Evolutionary conservation across 257 asterid genomes (phyloP), one percentile per base, ranked within the genome.

Genomic region (Orobanche coerulescens): DNA sequence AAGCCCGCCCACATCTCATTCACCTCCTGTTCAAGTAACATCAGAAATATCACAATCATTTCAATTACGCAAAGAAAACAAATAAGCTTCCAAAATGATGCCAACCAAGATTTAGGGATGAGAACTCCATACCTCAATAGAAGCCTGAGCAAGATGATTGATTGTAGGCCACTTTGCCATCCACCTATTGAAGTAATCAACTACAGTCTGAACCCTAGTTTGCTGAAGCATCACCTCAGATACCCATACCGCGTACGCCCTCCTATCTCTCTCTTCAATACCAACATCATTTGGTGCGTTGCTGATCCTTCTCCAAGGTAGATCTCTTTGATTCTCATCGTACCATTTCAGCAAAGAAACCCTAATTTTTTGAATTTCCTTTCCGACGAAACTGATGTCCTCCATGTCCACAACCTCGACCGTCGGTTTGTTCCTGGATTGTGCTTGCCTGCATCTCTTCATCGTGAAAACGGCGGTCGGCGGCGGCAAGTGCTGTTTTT

Each of bases 221-320:
- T 92, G 98, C 84, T 92, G 97, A 65, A 92, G 95, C 97, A 92
- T 92, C 46, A 92, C 86, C 79, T 92, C 98, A 11, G 98, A 92
- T 28, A 92, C 98, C 98, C 98, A 92, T 24, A 92, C 97, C 4
- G 96, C 98, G 53, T 92, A 92, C 18, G 91, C 96, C 67, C 76
- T 83, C 61, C 37, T 70, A 2, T 76, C 94, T 23, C 83, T 64
- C 62, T 82, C 88, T 16, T 69, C 75, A 46, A 14, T 40, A 30
- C 33, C 54, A n/a, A 42, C 62, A 50, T 61, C 76, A 14, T 19
- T 25, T 5, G 18, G 50, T 0, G 36, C 73, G 5, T 58, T 68
- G 79, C 84, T 83, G 58, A 80, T 78, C 73, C 87, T 80, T 71
- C 98, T 73, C 98, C 98, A 92, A 5, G 98, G 98, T 18, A 92